Conservation (phyloP, 106 monocot genomes). For the Dendrobium catenatum region DNA sequence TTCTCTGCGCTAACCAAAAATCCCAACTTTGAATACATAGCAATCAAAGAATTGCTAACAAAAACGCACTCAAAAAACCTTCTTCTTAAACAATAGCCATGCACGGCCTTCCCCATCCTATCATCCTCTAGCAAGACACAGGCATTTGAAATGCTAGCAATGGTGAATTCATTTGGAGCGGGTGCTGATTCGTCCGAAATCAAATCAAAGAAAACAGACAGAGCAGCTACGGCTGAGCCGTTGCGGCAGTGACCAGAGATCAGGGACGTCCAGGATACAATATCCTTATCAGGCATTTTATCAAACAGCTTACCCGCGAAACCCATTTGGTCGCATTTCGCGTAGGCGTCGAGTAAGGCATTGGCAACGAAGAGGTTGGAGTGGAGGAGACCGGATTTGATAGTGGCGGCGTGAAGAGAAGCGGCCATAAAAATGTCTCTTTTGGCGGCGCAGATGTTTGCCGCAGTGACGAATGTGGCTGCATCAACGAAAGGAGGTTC, state of each 20-base stretch:
- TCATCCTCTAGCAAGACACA: conserved; percentile 12
- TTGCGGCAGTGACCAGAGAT: conserved; percentile 26
- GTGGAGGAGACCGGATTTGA: conserved; percentile 4
- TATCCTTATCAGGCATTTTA: conserved; percentile 35
- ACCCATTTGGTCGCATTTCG: neutral
- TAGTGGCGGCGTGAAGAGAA: neutral
- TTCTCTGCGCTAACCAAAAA: conserved; percentile 12
- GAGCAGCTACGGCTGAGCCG: conserved; percentile 11
- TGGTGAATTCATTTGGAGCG: conserved; percentile 46
- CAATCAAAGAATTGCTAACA: conserved; percentile 25
- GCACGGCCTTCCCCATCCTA: conserved; percentile 20
- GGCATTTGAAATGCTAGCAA: conserved; percentile 25
- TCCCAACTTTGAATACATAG: conserved; percentile 38
- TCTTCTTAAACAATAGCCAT: conserved; percentile 17
- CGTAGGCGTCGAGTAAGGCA: conserved; percentile 1
- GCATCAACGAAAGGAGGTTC: neutral
- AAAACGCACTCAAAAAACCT: conserved; percentile 17
- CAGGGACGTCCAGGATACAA: conserved; percentile 38
- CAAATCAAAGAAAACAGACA: conserved; percentile 31
- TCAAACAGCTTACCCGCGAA: conserved; percentile 19
- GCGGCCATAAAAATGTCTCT: neutral
- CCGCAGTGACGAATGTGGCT: neutral
- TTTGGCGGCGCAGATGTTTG: neutral
- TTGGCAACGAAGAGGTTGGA: conserved; percentile 3
- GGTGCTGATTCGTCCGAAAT: conserved; percentile 7